Percentiles rank a stretch among this genome's conserved stretches.
These are phyloP conservation scores for Emmonsiellopsis sp. DNA, from an alignment of 2,329 filamentous ascomycete species.

Conservation along the genomic window DNA sequence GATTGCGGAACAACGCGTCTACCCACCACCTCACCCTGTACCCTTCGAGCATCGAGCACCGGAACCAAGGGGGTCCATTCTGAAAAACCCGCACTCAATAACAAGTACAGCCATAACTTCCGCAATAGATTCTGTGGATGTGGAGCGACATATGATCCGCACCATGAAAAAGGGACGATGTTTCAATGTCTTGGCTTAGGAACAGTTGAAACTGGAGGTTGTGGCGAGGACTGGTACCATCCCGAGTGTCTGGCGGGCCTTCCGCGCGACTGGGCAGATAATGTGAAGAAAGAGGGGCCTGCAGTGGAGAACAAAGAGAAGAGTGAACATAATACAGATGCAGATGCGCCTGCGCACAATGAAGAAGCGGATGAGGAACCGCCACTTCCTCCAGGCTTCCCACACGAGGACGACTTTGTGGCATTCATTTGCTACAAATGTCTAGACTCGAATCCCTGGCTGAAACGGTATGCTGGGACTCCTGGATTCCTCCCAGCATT, in stretches of 20 bases:
- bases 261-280: conserved; percentile 54
- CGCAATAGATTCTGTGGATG: conserved; percentile 88
- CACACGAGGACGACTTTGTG: conserved; percentile 80
- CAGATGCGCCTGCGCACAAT: conserved; percentile 9
- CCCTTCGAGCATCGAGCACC: conserved; percentile 59
- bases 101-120: conserved; percentile 95
- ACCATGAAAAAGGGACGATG: conserved; percentile 92
- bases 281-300: conserved; percentile 11
- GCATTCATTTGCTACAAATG: conserved; percentile 92
- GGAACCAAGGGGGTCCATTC: conserved; percentile 72
- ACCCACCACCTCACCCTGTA: conserved; percentile 61
- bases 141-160: conserved; percentile 74
- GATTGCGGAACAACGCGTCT: conserved; percentile 88
- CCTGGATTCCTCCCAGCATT: conserved; percentile 71
- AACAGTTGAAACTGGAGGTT: conserved; percentile 70
- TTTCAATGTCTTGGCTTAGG: conserved; percentile 90
- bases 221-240: conserved; percentile 97
- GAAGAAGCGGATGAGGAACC: conserved; percentile 45
- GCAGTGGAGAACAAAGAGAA: conserved; percentile 5
- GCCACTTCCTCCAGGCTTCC: conserved; percentile 76
- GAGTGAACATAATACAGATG: conserved; percentile 25
- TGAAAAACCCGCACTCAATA: conserved; percentile 58
- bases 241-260: conserved; percentile 82
- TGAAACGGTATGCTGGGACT: conserved; percentile 76
- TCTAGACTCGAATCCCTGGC: conserved; percentile 78